phyloP scores from a whole-genome alignment of 441 rosid species.

The Omphalea diandra region DNA sequence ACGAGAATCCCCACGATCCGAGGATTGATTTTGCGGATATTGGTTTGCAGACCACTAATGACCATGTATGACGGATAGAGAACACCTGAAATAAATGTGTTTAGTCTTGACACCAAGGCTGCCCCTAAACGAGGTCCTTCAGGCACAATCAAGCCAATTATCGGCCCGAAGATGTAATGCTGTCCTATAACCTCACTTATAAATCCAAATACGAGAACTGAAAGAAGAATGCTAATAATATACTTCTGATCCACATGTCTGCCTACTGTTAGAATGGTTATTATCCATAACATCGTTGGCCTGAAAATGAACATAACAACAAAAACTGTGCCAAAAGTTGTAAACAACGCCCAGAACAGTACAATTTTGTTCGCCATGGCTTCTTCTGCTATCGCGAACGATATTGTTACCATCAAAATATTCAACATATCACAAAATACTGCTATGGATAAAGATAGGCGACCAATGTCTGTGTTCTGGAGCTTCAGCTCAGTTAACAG shows the following conservation, averaged over 20 bases:
- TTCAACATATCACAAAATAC: conserved; percentile 29
- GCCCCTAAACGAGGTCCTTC: conserved; percentile 44
- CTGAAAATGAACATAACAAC: conserved; percentile 12
- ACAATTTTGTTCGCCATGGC: not conserved
- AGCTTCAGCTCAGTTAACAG: conserved; percentile 35
- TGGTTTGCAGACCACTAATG: conserved; percentile 29
- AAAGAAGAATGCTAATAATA: conserved; percentile 17
- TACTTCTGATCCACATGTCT: conserved; percentile 24
- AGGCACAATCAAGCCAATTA: conserved; percentile 37
- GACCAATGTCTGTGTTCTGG: conserved; percentile 40
- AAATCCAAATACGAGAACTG: conserved; percentile 21
- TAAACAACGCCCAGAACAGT: not conserved
- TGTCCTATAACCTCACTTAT: conserved; percentile 38
- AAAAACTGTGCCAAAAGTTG: not conserved
- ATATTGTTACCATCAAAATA: not conserved
- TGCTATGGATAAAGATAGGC: conserved; percentile 32
- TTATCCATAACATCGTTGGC: conserved; percentile 24
- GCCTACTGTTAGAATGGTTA: conserved; percentile 12
- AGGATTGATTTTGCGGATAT: conserved; percentile 16
- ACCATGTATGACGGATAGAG: conserved; percentile 39
- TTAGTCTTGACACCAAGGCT: conserved; percentile 29
- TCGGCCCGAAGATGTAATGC: conserved; percentile 35
- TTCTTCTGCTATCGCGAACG: not conserved
- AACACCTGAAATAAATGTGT: conserved; percentile 23
- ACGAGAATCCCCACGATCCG: conserved; percentile 14